A percentile compares a stretch with the other conserved stretches of the same genome.
These are phyloP conservation scores for Spathaspora arborariae DNA, from an alignment of 805 yeast species.

Conservation along the genomic window DNA sequence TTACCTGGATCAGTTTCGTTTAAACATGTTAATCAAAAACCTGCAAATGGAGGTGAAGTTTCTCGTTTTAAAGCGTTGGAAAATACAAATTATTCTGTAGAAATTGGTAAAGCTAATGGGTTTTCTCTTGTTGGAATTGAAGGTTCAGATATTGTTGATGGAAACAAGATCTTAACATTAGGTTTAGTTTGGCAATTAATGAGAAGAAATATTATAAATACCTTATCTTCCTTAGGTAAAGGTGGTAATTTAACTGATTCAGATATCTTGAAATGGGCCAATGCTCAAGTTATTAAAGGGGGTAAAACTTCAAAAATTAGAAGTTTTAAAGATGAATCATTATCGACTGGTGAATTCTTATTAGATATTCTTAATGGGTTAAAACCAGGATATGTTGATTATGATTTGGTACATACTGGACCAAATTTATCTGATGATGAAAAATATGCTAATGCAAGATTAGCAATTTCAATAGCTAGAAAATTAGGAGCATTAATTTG, in stretches of 20 bases:
- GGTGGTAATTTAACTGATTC: slow-evolving; percentile 65
- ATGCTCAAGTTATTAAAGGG: slow-evolving; percentile 77
- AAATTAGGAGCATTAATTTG: slow-evolving; percentile 96
- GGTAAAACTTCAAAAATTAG: slow-evolving; percentile 73
- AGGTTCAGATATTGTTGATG: slow-evolving; percentile 96
- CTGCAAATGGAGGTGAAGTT: slow-evolving; percentile 69
- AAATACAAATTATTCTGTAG: slow-evolving; percentile 98
- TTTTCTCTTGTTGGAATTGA: slow-evolving; percentile 97
- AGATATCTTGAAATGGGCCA: slow-evolving; percentile 94
- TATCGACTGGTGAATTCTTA: slow-evolving; percentile 76
- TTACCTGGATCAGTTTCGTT: slow-evolving; percentile 86
- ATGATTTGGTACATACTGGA: slow-evolving; percentile 82
- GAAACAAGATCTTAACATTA: slow-evolving; percentile 80
- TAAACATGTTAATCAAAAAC: slow-evolving; percentile 79
- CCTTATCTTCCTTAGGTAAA: slow-evolving; percentile 66
- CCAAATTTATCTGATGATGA: slow-evolving; percentile 66
- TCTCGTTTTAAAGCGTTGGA: slow-evolving; percentile 93
- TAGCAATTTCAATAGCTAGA: slow-evolving; percentile 97
- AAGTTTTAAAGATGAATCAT: slow-evolving; percentile 77
- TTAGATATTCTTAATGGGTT: slow-evolving; percentile 88
- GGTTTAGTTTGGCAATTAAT: slow-evolving; percentile 98
- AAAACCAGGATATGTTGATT: slow-evolving; percentile 97
- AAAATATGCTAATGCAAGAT: slow-evolving; percentile 87
- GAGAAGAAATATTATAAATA: slow-evolving; percentile 90
- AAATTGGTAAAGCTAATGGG: slow-evolving; percentile 85